These are phyloP conservation scores for Exophiala sp. DNA, from an alignment of 2,329 filamentous ascomycete genomes.

Conservation along the genomic window DNA sequence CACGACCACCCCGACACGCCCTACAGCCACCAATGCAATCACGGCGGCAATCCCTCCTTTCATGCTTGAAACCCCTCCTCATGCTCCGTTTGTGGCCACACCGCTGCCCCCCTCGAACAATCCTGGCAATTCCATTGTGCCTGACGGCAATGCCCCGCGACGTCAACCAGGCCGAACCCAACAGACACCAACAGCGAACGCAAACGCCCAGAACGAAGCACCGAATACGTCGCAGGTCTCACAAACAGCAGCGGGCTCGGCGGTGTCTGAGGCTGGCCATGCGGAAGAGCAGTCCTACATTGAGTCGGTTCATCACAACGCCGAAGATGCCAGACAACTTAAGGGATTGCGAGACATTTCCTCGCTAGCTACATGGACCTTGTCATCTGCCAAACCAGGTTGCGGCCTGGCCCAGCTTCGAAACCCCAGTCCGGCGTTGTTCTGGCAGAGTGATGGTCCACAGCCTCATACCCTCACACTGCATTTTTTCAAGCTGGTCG, in stretches of 20 bases:
- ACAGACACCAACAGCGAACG: constrained; percentile 19
- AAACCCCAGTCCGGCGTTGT: constrained; percentile 50
- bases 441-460: constrained; percentile 63
- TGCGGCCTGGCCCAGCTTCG: constrained; percentile 57
- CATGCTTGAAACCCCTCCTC: constrained; percentile 30
- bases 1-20: constrained; percentile 27
- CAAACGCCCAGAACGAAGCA: constrained; percentile 8
- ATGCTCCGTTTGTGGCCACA: constrained; percentile 29
- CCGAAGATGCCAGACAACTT: constrained; percentile 26
- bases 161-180: constrained; percentile 18
- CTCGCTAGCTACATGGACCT: constrained; percentile 60
- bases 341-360: constrained; percentile 54
- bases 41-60: constrained; percentile 30
- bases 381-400: constrained; percentile 57
- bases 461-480: constrained; percentile 59
- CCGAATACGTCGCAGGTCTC: constrained; percentile 21
- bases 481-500: constrained; percentile 54
- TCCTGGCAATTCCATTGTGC: constrained; percentile 20
- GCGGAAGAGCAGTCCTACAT: constrained; percentile 25
- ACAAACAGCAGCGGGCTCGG: constrained; percentile 13
- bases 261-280: constrained; percentile 18
- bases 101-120: constrained; percentile 24
- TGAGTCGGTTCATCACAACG: constrained; percentile 24
- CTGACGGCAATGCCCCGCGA: constrained; percentile 17
- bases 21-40: constrained; percentile 25